phyloP scores from a whole-genome alignment of 1,284 basidiomycete species.

The Somion occarium region DNA sequence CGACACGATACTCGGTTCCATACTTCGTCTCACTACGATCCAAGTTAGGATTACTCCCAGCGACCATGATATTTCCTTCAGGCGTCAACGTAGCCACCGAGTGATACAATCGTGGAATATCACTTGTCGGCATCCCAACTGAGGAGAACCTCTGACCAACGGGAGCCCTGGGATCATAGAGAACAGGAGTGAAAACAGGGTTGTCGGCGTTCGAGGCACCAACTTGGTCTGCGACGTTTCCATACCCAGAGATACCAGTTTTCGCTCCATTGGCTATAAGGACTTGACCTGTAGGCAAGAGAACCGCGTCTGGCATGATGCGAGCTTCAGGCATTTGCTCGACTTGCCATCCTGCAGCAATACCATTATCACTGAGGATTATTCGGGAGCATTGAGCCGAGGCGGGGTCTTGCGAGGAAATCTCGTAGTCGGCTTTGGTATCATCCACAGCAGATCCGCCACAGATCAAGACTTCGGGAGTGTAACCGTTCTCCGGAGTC shows the following conservation, averaged over 20 bases:
- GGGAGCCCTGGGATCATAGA: slow-evolving; percentile 68
- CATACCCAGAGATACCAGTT: slow-evolving; percentile 79
- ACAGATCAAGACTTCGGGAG: slow-evolving; percentile 71
- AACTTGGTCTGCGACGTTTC: slow-evolving; percentile 68
- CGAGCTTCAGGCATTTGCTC: slow-evolving; percentile 73
- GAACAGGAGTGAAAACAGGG: slow-evolving; percentile 66
- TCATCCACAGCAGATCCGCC: slow-evolving; percentile 75
- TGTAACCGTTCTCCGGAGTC: slow-evolving; percentile 55
- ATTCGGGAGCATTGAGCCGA: slow-evolving; percentile 73
- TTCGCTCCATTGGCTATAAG: slow-evolving; percentile 75
- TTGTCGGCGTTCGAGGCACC: slow-evolving; percentile 78
- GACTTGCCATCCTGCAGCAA: slow-evolving; percentile 65
- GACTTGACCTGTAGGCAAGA: slow-evolving; percentile 76
- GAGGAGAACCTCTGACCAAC: slow-evolving; percentile 59
- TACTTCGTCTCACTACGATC: slow-evolving; percentile 67
- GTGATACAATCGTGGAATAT: slow-evolving; percentile 81
- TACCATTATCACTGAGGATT: slow-evolving; percentile 59
- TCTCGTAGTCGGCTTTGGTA: slow-evolving; percentile 47
- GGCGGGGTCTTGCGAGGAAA: slow-evolving; percentile 68
- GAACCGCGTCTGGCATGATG: slow-evolving; percentile 77
- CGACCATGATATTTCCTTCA: slow-evolving; percentile 66
- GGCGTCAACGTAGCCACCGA: slow-evolving; percentile 73
- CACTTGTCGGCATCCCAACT: slow-evolving; percentile 58
- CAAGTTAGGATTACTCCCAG: slow-evolving; percentile 81
- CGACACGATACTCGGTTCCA: slow-evolving; percentile 77